Conservation (phyloP, 352 stramenopile genomes). For the Pythium sukuiense region DNA sequence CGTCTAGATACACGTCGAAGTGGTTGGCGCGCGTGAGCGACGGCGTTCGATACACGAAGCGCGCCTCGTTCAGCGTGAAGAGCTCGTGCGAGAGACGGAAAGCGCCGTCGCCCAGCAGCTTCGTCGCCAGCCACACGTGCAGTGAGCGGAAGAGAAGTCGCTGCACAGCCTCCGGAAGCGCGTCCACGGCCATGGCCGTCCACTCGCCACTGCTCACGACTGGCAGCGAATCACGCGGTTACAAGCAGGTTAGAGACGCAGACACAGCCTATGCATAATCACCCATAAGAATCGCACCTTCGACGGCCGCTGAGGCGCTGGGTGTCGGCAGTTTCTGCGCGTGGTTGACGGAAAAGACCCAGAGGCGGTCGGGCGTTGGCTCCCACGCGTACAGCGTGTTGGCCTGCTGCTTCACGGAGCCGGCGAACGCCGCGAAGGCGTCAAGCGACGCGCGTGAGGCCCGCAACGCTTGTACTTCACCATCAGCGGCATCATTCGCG, state of each 20-base stretch:
- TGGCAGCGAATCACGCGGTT: neutral
- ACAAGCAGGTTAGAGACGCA: neutral
- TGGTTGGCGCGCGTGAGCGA: slow-evolving; percentile 58
- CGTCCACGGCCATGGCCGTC: slow-evolving; percentile 6
- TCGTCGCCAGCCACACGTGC: slow-evolving; percentile 23
- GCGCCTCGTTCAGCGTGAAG: slow-evolving; percentile 56
- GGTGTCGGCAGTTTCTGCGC: slow-evolving; percentile 12
- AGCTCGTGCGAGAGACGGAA: slow-evolving; percentile 39
- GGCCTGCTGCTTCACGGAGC: neutral
- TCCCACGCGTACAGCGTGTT: slow-evolving; percentile 22
- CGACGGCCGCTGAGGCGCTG: neutral
- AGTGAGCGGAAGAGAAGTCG: slow-evolving; percentile 49
- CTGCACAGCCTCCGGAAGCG: slow-evolving; percentile 21
- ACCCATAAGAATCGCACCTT: slow-evolving; percentile 6
- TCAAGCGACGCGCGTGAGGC: neutral
- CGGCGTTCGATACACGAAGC: slow-evolving; percentile 61
- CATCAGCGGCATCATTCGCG: neutral
- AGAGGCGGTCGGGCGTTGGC: slow-evolving; percentile 5
- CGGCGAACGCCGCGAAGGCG: slow-evolving; percentile 14
- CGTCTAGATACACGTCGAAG: slow-evolving; percentile 65
- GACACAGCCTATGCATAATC: neutral
- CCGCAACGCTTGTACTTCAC: neutral
- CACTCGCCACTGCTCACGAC: slow-evolving; percentile 14
- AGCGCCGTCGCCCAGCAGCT: slow-evolving; percentile 41
- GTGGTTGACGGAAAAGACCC: slow-evolving; percentile 22